A percentile compares a stretch with the other conserved stretches of the same genome.
Conservation (phyloP, 2,329 filamentous ascomycete species). For the Albifimbria verrucaria region DNA sequence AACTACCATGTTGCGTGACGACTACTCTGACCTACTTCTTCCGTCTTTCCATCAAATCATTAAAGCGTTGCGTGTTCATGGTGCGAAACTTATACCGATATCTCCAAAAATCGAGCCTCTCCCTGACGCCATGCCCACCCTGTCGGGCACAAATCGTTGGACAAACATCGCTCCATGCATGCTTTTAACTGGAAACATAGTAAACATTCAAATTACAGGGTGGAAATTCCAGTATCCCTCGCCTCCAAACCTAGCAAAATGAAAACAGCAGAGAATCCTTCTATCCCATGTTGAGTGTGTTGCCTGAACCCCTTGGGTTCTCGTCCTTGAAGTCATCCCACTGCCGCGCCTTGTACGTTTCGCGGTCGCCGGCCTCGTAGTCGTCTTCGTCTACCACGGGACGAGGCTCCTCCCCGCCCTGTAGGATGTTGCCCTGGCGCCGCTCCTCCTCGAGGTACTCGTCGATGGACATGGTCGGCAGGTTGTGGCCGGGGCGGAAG, state of each 20-base stretch:
- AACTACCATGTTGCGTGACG: too few species aligned
- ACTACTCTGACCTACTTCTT: too few species aligned
- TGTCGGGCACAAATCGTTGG: not conserved
- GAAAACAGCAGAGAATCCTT: not conserved
- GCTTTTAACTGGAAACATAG: not conserved
- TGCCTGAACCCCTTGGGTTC: constrained; percentile 80
- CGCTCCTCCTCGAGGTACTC: constrained; percentile 94
- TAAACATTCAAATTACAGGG: not conserved
- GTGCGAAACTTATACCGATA: too few species aligned
- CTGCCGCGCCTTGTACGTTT: constrained; percentile 86
- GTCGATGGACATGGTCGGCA: constrained; percentile 97
- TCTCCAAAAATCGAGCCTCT: not conserved
- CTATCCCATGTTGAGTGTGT: constrained; percentile 75
- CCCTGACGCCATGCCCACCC: not conserved
- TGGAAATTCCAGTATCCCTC: too few species aligned
- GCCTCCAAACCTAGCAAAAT: too few species aligned
- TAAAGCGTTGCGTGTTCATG: too few species aligned
- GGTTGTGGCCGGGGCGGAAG: constrained; percentile 85
- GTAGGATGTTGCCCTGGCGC: constrained; percentile 79
- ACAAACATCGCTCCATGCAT: not conserved
- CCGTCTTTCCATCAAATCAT: too few species aligned
- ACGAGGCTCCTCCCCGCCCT: constrained; percentile 77
- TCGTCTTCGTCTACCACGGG: constrained; percentile 87
- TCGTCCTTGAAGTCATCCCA: constrained; percentile 96
- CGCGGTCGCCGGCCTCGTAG: constrained; percentile 78